Base-by-base conservation (phyloP, 306 rosid species). In the Lathyrus tuberosus region DNA sequence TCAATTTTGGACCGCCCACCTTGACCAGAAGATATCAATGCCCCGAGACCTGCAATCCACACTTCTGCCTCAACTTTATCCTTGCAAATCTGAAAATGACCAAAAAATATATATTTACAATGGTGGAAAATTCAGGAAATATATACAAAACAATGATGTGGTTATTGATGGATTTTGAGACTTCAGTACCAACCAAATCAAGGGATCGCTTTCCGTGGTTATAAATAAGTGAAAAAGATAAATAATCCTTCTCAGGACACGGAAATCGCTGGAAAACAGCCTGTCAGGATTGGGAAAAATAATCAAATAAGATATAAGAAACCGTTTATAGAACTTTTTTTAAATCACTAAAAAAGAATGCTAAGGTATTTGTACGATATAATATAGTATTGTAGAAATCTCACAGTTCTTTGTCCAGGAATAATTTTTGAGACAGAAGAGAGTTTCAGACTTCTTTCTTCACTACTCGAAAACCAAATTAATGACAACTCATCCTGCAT, bases 331-430 rank as follows among this genome's bases (percentile, higher is more conserved):
- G 67, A 79, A 73, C 10, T 31, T 62, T 35, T 67, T 28, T 10
- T 6, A 63, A 58, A 48, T 61, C 49, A 24, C 54, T 24, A 5
- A 62, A 13, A 46, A 57, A 57, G 59, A 24, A 78, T 9, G 47
- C 46, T 22, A 49, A 43, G 47, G 65, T 48, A 80, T 41, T 16
- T 28, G 71, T 37, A 62, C 59, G 31, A 65, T 62, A 57, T 64
- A 69, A 75, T 42, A 72, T 52, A 24, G 70, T 62, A 62, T 56
- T 35, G 31, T 43, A 69, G 60, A 74, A 71, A 79, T 84, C 98
- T 87, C 77, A 94, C 97, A 79, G 98, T 94, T 94, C 97, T 87
- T 87, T 94, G 98, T 58, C 98, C 98, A 62, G 98, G 96, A 60
- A 94, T 86, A 78, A 90, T 85, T 81, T 88, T 84, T 11, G 88